Conservation (phyloP, 495 filamentous ascomycete genomes). For the Xylaria grammica region DNA sequence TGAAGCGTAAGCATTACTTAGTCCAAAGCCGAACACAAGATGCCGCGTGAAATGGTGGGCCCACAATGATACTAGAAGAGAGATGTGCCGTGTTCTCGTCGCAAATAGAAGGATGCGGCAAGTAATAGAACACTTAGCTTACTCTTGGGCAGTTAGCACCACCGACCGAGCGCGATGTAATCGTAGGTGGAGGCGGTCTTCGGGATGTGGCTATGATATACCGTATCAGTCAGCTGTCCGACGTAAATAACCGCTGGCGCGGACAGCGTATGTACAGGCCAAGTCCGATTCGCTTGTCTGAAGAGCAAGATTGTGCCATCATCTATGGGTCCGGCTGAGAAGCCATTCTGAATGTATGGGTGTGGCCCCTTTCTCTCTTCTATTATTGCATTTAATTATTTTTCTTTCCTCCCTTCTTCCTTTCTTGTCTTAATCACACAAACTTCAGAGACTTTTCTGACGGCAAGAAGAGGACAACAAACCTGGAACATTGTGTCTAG, state of each 20-base stretch:
- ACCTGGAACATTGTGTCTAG: constrained; percentile 19
- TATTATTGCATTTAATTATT: no score
- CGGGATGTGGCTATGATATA: constrained; percentile 52
- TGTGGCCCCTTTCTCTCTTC: no score
- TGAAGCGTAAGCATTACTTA: constrained; percentile 4
- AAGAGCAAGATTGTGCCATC: not conserved
- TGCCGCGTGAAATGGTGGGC: no score
- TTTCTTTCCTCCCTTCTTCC: no score
- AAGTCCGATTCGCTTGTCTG: not conserved
- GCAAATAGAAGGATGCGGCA: not conserved
- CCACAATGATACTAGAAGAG: not conserved
- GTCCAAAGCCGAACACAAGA: not conserved
- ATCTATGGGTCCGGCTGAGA: not conserved
- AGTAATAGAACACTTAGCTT: constrained; percentile 44
- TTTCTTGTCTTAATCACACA: no score
- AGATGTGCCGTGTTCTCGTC: not conserved
- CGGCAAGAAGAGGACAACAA: not conserved
- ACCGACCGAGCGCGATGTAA: constrained; percentile 86
- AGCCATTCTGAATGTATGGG: not conserved
- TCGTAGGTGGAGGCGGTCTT: constrained; percentile 65
- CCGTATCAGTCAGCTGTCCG: constrained; percentile 11
- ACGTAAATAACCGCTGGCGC: not conserved
- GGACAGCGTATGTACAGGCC: not conserved
- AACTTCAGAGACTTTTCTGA: not conserved
- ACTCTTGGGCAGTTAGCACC: constrained; percentile 78